A percentile compares a stretch with the other conserved stretches of the same genome.
Evolutionary conservation across 176 grass and related monocot species (phyloP).

Genomic region (Metroxylon sagu): DNA sequence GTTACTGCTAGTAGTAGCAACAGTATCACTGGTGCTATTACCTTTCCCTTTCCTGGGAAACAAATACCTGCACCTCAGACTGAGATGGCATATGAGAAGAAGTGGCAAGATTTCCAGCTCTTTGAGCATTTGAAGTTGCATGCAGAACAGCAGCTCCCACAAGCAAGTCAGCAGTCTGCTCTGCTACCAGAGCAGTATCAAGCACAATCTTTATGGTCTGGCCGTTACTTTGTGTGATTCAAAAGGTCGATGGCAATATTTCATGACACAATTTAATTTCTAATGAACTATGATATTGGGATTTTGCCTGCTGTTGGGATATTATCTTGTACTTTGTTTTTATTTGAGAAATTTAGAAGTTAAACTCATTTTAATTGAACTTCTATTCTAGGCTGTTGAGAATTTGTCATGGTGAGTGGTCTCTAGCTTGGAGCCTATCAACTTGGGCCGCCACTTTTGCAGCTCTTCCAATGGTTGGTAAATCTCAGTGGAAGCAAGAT

Average conservation of each 20-base stretch:
- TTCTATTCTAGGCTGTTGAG: constrained; percentile 30
- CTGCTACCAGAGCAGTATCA: constrained; percentile 42
- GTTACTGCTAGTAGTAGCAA: constrained; percentile 21
- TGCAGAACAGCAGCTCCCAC: constrained; percentile 35
- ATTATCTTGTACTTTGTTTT: too few relatives aligned
- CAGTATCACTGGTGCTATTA: constrained; percentile 24
- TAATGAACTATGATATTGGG: too few relatives aligned
- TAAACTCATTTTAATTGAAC: constrained; percentile 10
- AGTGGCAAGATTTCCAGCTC: constrained; percentile 81
- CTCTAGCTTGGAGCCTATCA: constrained; percentile 43
- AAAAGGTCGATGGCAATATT: constrained; percentile 44
- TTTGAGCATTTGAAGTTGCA: constrained; percentile 60
- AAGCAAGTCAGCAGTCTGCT: constrained; percentile 37
- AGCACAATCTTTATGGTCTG: constrained; percentile 49
- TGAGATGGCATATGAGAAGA: constrained; percentile 26
- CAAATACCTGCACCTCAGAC: constrained; percentile 29
- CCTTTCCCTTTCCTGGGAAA: constrained; percentile 49
- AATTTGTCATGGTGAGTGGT: constrained; percentile 40
- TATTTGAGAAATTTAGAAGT: too few relatives aligned
- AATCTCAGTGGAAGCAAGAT: constrained; percentile 59
- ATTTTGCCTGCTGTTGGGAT: too few relatives aligned
- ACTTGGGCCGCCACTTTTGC: constrained; percentile 31
- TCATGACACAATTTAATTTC: too few relatives aligned
- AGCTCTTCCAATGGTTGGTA: constrained; percentile 41
- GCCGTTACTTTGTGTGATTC: constrained; percentile 71